A percentile compares a stretch with the other conserved stretches of the same genome.
Evolutionary conservation across 2,329 filamentous ascomycete genomes (phyloP).

Genomic region (Tolypocladium amazonense): DNA sequence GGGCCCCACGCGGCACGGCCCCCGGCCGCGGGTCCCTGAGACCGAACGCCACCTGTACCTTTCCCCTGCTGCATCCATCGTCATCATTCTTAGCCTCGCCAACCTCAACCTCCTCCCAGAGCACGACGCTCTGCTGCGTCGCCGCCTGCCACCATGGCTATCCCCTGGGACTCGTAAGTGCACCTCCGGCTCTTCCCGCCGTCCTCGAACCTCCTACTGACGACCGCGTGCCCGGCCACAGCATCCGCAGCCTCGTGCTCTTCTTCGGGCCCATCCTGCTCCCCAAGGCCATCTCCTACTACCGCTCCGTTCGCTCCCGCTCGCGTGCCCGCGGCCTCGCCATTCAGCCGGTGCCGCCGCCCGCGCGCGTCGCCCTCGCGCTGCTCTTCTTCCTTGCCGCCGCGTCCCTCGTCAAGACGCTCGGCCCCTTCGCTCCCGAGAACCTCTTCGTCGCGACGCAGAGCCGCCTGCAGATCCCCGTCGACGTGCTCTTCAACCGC

Average conservation of each 20-base stretch:
- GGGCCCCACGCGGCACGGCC: neutral
- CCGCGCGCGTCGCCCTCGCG: constrained; percentile 45
- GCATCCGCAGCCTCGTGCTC: constrained; percentile 44
- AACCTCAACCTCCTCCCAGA: neutral
- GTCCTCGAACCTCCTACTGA: neutral
- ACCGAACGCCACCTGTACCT: neutral
- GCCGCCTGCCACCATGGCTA: neutral
- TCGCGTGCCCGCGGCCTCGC: constrained; percentile 32
- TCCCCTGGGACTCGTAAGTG: constrained; percentile 8
- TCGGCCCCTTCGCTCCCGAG: constrained; percentile 59
- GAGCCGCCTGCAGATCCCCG: constrained; percentile 77
- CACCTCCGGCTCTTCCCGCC: neutral
- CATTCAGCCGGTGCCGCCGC: constrained; percentile 43
- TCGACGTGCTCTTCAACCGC: constrained; percentile 73
- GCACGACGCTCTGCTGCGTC: neutral
- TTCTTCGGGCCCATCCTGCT: constrained; percentile 64
- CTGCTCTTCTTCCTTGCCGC: constrained; percentile 43
- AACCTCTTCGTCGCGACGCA: constrained; percentile 73
- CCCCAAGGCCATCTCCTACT: constrained; percentile 54
- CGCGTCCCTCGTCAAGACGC: constrained; percentile 43
- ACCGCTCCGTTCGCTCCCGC: constrained; percentile 42
- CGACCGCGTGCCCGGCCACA: constrained; percentile 13
- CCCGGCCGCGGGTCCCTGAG: neutral
- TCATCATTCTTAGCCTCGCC: neutral
- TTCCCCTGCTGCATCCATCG: neutral